Evolutionary conservation across 441 rosid genomes (phyloP).

Genomic region (Monsonia emarginata): DNA sequence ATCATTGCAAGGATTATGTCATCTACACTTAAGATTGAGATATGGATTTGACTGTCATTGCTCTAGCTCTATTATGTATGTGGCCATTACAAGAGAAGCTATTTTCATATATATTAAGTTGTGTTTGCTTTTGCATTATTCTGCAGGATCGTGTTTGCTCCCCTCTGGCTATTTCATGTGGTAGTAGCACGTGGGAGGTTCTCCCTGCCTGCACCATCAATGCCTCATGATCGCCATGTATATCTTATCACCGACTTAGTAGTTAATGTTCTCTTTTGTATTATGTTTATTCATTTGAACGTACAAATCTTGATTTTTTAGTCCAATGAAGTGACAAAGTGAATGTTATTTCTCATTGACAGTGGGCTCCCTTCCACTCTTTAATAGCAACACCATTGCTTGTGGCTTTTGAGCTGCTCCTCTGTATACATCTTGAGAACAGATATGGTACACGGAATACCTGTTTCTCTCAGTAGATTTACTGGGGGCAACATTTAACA

Average conservation of each 20-base stretch:
- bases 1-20: background rate
- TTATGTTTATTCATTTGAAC: background rate
- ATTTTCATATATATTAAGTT: background rate
- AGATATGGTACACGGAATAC: conserved; percentile 30
- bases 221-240: conserved; percentile 59
- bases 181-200: conserved; percentile 55
- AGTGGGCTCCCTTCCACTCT: conserved; percentile 64
- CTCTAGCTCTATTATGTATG: background rate
- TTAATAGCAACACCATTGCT: conserved; percentile 42
- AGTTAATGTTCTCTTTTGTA: background rate
- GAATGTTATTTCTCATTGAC: conserved; percentile 23
- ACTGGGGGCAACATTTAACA: background rate
- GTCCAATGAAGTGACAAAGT: conserved; percentile 5
- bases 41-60: background rate
- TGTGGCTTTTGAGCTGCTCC: conserved; percentile 54
- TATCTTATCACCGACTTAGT: conserved; percentile 7
- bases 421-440: conserved; percentile 47
- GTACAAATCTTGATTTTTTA: background rate
- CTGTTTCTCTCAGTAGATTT: background rate
- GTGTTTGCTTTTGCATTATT: conserved; percentile 9
- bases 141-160: conserved; percentile 47
- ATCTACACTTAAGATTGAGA: background rate
- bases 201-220: conserved; percentile 57
- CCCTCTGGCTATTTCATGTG: conserved; percentile 53
- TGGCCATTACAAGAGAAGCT: background rate